These are phyloP conservation scores for Danielozyma ontarioensis DNA, from an alignment of 805 yeast species.

Conservation along the genomic window DNA sequence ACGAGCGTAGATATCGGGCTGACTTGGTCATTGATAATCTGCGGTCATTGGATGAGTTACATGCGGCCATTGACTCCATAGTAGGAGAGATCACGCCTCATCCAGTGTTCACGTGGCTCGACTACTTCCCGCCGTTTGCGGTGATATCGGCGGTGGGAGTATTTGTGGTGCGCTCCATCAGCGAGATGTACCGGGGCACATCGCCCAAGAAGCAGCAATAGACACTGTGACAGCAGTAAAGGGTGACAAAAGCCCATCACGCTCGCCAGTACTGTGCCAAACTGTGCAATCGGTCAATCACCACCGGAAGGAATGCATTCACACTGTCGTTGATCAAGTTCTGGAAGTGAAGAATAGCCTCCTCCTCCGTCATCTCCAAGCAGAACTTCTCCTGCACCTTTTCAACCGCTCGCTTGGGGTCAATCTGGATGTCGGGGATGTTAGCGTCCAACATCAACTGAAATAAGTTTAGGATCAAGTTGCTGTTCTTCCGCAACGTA, in stretches of 20 bases:
- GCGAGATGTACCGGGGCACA: constrained; percentile 4
- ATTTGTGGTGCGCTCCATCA: constrained; percentile 3
- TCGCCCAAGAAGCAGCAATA: constrained; percentile 1
- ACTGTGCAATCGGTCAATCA: constrained; percentile 90
- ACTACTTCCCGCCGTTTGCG: constrained; percentile 40
- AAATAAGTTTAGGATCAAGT: constrained; percentile 82
- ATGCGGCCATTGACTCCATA: constrained; percentile 14
- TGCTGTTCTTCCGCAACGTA: constrained; percentile 83
- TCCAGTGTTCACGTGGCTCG: constrained; percentile 15
- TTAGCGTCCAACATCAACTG: constrained; percentile 92
- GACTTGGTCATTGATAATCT: constrained; percentile 69
- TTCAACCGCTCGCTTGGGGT: constrained; percentile 79
- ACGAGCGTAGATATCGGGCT: constrained; percentile 51
- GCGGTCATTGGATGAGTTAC: constrained; percentile 18
- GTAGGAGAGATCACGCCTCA: constrained; percentile 27
- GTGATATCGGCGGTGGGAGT: constrained; percentile 7
- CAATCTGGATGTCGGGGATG: constrained; percentile 83
- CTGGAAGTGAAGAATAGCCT: constrained; percentile 92
- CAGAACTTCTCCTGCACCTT: constrained; percentile 94
- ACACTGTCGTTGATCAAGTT: constrained; percentile 91
- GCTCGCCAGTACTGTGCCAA: constrained; percentile 98
- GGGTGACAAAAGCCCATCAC: constrained; percentile 19
- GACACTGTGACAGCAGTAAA: not conserved
- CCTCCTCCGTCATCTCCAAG: constrained; percentile 90
- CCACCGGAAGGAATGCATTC: constrained; percentile 88